Conservation (phyloP, 108 stramenopile genomes). For the Skeletonema menzelii region DNA sequence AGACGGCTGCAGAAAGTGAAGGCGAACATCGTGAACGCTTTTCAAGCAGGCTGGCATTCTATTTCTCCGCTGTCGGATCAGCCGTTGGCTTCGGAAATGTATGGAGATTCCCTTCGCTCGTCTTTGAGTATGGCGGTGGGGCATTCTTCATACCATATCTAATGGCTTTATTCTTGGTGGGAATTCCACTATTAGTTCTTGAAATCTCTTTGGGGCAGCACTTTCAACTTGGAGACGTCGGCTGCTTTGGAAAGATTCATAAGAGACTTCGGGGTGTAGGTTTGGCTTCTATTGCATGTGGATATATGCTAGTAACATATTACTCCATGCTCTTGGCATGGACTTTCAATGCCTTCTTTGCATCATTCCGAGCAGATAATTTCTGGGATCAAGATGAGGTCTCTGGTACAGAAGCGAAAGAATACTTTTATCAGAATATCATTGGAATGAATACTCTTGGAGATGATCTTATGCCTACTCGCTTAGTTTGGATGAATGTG, state of each 20-base stretch:
- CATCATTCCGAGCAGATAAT: slow-evolving; percentile 31
- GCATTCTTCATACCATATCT: slow-evolving; percentile 62
- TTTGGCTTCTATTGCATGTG: slow-evolving; percentile 40
- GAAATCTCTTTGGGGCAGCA: slow-evolving; percentile 65
- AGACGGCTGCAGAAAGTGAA: no score
- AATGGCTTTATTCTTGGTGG: slow-evolving; percentile 55
- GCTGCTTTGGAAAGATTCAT: slow-evolving; percentile 60
- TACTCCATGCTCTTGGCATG: slow-evolving; percentile 55
- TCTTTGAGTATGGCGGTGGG: slow-evolving; percentile 61
- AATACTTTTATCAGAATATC: slow-evolving; percentile 45
- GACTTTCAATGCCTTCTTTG: slow-evolving; percentile 49
- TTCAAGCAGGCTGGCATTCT: slow-evolving; percentile 46
- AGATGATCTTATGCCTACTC: slow-evolving; percentile 38
- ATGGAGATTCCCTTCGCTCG: slow-evolving; percentile 68
- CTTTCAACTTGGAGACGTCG: slow-evolving; percentile 51
- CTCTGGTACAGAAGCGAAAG: slow-evolving; percentile 38
- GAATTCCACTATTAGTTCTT: slow-evolving; percentile 55
- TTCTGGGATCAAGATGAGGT: slow-evolving; percentile 31
- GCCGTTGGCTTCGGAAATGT: slow-evolving; percentile 74
- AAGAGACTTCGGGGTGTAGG: slow-evolving; percentile 55
- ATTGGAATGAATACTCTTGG: slow-evolving; percentile 48
- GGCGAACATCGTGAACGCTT: no score
- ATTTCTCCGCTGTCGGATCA: slow-evolving; percentile 59
- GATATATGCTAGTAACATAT: slow-evolving; percentile 52
- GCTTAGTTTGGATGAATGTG: slow-evolving; percentile 50